Evolutionary conservation across 768 basidiomycete species (phyloP).

Genomic region (Leucocoprinus leucothites): DNA sequence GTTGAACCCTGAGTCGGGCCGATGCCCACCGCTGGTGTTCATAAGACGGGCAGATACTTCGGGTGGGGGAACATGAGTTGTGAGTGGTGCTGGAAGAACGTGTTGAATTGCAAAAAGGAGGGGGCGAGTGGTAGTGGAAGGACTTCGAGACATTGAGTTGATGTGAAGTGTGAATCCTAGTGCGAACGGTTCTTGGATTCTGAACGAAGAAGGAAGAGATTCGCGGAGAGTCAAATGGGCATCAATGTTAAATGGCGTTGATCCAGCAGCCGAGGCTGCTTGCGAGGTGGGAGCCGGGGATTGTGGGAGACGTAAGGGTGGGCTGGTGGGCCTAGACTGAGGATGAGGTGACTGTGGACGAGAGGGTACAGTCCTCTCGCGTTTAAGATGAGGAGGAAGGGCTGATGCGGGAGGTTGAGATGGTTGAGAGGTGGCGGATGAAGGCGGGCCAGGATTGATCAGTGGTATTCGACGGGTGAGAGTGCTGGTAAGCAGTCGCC

Average conservation of each 20-base stretch:
- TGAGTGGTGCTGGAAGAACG: conserved; percentile 36
- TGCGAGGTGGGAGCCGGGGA: conserved; percentile 27
- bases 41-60: conserved; percentile 15
- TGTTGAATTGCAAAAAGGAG: conserved; percentile 65
- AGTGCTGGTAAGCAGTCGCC: conserved; percentile 84
- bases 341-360: conserved; percentile 20
- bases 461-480: conserved; percentile 79
- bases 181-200: conserved; percentile 57
- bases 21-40: background rate
- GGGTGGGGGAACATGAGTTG: conserved; percentile 20
- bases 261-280: conserved; percentile 20
- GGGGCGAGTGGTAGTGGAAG: conserved; percentile 40
- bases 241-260: conserved; percentile 33
- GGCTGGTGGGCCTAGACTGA: conserved; percentile 54
- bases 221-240: conserved; percentile 56
- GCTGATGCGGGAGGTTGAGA: conserved; percentile 60
- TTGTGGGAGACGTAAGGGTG: conserved; percentile 43
- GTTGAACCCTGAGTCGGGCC: conserved; percentile 1
- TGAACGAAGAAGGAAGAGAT: conserved; percentile 42
- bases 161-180: conserved; percentile 53
- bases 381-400: conserved; percentile 74
- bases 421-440: conserved; percentile 69
- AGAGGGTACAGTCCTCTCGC: conserved; percentile 23
- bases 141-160: background rate
- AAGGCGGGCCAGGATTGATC: conserved; percentile 43